A percentile compares a stretch with the other conserved stretches of the same genome.
Evolutionary conservation across 495 filamentous ascomycete species (phyloP).

Genomic region (Penicillium paxilli): DNA sequence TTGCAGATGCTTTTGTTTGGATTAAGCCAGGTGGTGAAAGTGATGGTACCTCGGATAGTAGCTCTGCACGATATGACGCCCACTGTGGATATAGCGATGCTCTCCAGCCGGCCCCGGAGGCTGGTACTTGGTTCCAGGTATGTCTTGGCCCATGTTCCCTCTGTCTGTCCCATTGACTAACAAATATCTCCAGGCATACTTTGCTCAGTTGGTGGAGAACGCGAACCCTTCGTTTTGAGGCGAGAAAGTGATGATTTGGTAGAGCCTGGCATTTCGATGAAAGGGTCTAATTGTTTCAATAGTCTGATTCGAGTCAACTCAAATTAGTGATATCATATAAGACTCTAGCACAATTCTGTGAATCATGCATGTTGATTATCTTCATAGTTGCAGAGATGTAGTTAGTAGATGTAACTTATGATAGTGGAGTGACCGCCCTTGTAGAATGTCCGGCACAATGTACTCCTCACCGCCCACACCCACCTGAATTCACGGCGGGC

Average conservation of each 20-base stretch:
- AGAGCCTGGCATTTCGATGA: background rate
- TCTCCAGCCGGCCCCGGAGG: constrained; percentile 71
- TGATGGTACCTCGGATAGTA: constrained; percentile 69
- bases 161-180: background rate
- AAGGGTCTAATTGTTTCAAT: background rate
- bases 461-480: constrained; percentile 20
- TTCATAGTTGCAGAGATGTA: too few species aligned
- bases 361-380: too few species aligned
- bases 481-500: constrained; percentile 12
- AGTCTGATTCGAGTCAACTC: too few species aligned
- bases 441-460: background rate
- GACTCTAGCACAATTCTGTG: too few species aligned
- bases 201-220: constrained; percentile 16
- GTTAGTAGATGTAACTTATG: too few species aligned
- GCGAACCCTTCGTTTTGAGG: constrained; percentile 16
- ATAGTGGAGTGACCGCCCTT: background rate
- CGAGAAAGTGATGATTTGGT: background rate
- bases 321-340: too few species aligned
- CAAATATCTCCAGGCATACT: constrained; percentile 24
- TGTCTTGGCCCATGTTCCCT: background rate
- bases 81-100: constrained; percentile 66
- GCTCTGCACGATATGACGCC: constrained; percentile 65
- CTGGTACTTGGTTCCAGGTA: constrained; percentile 75
- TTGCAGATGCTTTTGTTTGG: constrained; percentile 80
- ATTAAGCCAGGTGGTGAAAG: constrained; percentile 82